A percentile compares a stretch with the other conserved stretches of the same genome.
Evolutionary conservation across 805 yeast genomes (phyloP).

Genomic region (Metschnikowia henanensis): DNA sequence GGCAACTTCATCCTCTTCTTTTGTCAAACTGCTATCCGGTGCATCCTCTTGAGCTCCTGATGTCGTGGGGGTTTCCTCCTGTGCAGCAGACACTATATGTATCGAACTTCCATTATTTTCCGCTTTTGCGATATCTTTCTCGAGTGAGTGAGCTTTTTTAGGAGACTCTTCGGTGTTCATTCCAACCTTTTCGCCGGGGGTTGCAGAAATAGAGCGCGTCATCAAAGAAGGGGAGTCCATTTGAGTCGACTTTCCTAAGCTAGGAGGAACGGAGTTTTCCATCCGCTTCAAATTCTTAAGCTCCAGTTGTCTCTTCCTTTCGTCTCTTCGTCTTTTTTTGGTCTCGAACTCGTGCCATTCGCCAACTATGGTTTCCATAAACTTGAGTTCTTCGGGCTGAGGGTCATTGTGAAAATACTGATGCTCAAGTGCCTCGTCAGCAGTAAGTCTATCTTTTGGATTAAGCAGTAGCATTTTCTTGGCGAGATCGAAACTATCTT

Average conservation of each 20-base stretch:
- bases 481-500: conserved; percentile 65
- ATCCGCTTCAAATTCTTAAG: conserved; percentile 16
- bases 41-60: not conserved
- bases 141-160: not conserved
- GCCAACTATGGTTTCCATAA: conserved; percentile 59
- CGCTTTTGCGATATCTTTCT: not conserved
- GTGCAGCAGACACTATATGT: not conserved
- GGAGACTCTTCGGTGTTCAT: not conserved
- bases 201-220: conserved; percentile 4
- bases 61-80: not conserved
- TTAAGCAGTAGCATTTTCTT: conserved; percentile 59
- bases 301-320: conserved; percentile 40
- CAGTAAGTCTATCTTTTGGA: conserved; percentile 67
- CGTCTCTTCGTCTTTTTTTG: conserved; percentile 65
- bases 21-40: not conserved
- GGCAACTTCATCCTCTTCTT: not conserved
- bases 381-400: conserved; percentile 53
- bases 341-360: conserved; percentile 99
- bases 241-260: conserved; percentile 3
- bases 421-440: conserved; percentile 68
- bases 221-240: conserved; percentile 5
- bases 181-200: conserved; percentile 12
- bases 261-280: conserved; percentile 12
- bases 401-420: conserved; percentile 75
- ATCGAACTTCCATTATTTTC: not conserved